These are phyloP conservation scores for Liriodendron chinense DNA, from an alignment of 164 flowering plant species.

Conservation along the genomic window DNA sequence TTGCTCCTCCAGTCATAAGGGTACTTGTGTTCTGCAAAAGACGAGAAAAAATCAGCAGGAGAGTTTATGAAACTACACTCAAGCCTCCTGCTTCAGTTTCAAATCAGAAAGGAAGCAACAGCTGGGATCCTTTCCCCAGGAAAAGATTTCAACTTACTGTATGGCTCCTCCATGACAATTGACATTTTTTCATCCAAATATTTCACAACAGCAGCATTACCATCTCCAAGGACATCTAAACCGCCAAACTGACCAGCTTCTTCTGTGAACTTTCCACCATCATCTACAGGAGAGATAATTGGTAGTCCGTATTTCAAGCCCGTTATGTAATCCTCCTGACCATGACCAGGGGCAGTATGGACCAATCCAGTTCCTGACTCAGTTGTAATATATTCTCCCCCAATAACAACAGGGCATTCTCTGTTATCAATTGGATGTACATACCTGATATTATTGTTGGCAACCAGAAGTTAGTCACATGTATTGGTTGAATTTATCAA, in stretches of 20 bases:
- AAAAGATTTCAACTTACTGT: constrained; percentile 48
- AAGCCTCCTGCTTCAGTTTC: neutral
- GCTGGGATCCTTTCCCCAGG: neutral
- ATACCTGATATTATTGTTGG: constrained; percentile 48
- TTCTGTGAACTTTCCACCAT: constrained; percentile 86
- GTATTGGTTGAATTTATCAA: neutral
- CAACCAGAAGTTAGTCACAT: neutral
- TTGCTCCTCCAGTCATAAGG: constrained; percentile 99
- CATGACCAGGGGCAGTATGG: constrained; percentile 99
- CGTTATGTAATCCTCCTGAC: constrained; percentile 87
- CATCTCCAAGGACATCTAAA: constrained; percentile 91
- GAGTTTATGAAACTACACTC: constrained; percentile 1
- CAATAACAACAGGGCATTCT: constrained; percentile 87
- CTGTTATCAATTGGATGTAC: constrained; percentile 66
- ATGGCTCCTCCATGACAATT: constrained; percentile 82
- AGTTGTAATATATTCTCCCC: constrained; percentile 94
- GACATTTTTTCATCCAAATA: constrained; percentile 64
- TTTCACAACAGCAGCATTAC: constrained; percentile 72
- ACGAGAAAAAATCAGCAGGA: neutral
- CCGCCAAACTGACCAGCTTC: constrained; percentile 91
- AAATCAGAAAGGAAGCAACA: neutral
- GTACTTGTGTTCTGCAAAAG: constrained; percentile 76
- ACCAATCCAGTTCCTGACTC: constrained; percentile 98
- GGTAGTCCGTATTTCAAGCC: constrained; percentile 89
- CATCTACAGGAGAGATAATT: constrained; percentile 86